Percentiles rank a stretch among this genome's conserved stretches.
Evolutionary conservation across 345 rosid species (phyloP).

Genomic region (Salix arbutifolia): DNA sequence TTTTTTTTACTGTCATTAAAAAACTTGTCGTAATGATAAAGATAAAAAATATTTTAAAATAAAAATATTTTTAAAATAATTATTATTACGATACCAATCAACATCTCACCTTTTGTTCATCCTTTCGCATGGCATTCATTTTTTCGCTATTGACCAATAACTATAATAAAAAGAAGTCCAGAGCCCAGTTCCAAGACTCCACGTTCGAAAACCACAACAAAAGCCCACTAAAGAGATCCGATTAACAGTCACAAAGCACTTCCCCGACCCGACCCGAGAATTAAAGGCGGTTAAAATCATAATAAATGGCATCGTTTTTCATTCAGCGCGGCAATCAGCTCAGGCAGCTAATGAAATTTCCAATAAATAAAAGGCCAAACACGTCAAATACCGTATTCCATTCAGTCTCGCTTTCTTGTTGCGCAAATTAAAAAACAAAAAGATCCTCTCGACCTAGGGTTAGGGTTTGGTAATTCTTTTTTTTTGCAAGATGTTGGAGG

Average conservation of each 20-base stretch:
- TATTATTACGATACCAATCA: too few species aligned
- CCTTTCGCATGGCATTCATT: too few species aligned
- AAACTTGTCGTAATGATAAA: too few species aligned
- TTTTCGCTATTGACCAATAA: too few species aligned
- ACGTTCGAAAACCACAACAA: too few species aligned
- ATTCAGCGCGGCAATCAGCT: neutral
- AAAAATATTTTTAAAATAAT: too few species aligned
- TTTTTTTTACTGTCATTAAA: too few species aligned
- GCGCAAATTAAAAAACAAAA: neutral
- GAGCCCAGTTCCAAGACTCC: too few species aligned
- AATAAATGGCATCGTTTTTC: neutral
- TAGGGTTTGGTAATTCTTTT: neutral
- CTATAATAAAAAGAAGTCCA: too few species aligned
- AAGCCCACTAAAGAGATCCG: too few species aligned
- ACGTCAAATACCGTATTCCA: neutral
- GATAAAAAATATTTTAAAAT: too few species aligned
- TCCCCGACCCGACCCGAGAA: neutral
- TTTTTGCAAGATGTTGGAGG: constrained; percentile 28
- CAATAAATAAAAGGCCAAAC: neutral
- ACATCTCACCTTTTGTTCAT: too few species aligned
- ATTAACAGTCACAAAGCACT: neutral
- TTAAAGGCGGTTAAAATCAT: neutral
- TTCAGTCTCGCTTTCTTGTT: neutral
- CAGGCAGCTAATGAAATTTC: neutral
- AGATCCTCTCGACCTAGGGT: neutral